These are phyloP conservation scores for Fusarium chaquense DNA, from an alignment of 2,329 filamentous ascomycete species.

Conservation along the genomic window DNA sequence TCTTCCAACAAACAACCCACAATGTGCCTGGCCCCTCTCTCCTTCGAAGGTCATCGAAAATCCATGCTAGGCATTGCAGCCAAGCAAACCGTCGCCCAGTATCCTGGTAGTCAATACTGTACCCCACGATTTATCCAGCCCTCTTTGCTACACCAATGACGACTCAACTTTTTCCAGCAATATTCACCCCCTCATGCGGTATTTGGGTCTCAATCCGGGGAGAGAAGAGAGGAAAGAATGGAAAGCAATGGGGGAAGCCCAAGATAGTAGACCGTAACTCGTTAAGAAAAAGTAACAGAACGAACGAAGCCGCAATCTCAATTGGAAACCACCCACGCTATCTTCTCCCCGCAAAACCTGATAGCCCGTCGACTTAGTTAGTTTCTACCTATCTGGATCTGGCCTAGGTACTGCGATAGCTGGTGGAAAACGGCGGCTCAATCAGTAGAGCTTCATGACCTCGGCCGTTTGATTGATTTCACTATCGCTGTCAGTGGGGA, in stretches of 20 bases:
- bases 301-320: slow-evolving; percentile 11
- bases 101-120: slow-evolving; percentile 13
- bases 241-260: neutral
- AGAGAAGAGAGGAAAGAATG: neutral
- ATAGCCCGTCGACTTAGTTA: slow-evolving; percentile 13
- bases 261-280: neutral
- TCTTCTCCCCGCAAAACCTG: slow-evolving; percentile 6
- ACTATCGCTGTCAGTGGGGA: slow-evolving; percentile 28
- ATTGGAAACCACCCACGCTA: neutral
- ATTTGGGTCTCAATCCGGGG: slow-evolving; percentile 8
- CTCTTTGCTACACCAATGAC: slow-evolving; percentile 16
- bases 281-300: neutral
- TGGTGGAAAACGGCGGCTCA: slow-evolving; percentile 36
- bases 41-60: slow-evolving; percentile 4
- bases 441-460: slow-evolving; percentile 12
- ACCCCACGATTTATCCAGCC: slow-evolving; percentile 27
- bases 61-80: neutral
- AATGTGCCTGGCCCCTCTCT: neutral
- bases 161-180: neutral
- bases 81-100: slow-evolving; percentile 14
- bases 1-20: neutral
- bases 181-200: slow-evolving; percentile 10
- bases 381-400: slow-evolving; percentile 19
- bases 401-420: slow-evolving; percentile 4
- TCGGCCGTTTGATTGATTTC: slow-evolving; percentile 20